Percentiles rank a stretch among this genome's conserved stretches.
These are phyloP conservation scores for Physcomitrellopsis africana DNA, from an alignment of 225 moss, liverwort and hornwort species.

Conservation along the genomic window DNA sequence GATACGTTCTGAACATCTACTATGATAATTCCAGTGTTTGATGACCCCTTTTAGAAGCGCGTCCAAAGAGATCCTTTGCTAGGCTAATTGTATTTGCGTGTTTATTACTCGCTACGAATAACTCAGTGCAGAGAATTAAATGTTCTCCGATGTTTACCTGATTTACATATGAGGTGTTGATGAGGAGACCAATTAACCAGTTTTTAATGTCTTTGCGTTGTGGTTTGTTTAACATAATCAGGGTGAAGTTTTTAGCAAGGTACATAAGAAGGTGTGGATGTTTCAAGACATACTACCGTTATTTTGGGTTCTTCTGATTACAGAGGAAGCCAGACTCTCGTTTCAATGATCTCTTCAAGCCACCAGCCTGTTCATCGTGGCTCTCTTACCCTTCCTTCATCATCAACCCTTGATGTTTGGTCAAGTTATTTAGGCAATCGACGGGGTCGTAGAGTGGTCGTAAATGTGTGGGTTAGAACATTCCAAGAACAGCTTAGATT, in stretches of 20 bases:
- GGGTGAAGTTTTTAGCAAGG: constrained; percentile 1
- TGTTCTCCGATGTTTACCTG: neutral
- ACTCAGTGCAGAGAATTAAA: neutral
- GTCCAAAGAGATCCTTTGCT: neutral
- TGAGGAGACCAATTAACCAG: neutral
- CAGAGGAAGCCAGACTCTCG: constrained; percentile 21
- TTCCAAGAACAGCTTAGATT: constrained; percentile 30
- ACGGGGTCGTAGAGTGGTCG: constrained; percentile 1
- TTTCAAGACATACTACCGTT: constrained; percentile 4
- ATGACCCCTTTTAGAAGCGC: neutral
- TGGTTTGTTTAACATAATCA: neutral
- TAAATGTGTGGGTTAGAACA: constrained; percentile 7
- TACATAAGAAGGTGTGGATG: constrained; percentile 7
- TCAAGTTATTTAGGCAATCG: constrained; percentile 13
- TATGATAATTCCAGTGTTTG: neutral
- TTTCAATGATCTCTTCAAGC: constrained; percentile 46
- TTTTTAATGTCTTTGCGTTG: neutral
- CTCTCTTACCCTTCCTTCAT: constrained; percentile 10
- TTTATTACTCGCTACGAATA: neutral
- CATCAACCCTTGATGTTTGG: constrained; percentile 9
- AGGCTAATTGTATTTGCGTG: neutral
- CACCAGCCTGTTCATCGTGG: constrained; percentile 40
- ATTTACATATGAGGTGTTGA: neutral
- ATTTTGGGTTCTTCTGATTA: constrained; percentile 1
- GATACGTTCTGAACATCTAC: neutral